A percentile compares a stretch with the other conserved stretches of the same genome.
Evolutionary conservation across 2,329 filamentous ascomycete genomes (phyloP).

Genomic region (Beauveria varroae): DNA sequence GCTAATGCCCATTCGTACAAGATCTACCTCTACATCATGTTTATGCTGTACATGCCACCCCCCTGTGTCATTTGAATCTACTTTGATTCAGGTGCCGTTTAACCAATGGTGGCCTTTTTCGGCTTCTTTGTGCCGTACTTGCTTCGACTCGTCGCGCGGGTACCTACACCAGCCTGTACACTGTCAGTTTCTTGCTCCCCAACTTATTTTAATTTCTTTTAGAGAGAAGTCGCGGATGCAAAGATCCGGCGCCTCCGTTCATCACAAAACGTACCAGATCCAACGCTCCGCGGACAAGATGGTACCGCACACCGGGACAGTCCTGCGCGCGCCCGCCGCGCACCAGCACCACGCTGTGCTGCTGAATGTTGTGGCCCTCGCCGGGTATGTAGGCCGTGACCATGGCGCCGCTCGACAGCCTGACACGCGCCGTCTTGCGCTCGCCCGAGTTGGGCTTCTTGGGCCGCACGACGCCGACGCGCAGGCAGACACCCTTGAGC

Average conservation of each 20-base stretch:
- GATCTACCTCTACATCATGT: neutral
- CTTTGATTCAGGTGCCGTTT: neutral
- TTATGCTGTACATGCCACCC: neutral
- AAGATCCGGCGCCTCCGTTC: neutral
- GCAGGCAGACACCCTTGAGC: conserved; percentile 92
- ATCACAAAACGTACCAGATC: conserved; percentile 65
- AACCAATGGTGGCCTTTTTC: conserved; percentile 63
- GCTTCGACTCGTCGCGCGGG: conserved; percentile 74
- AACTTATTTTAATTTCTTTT: neutral
- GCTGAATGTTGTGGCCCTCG: conserved; percentile 97
- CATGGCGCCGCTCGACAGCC: conserved; percentile 77
- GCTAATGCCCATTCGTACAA: conserved; percentile 9
- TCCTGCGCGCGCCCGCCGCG: conserved; percentile 88
- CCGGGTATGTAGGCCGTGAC: conserved; percentile 93
- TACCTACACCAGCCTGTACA: conserved; percentile 77
- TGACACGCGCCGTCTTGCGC: conserved; percentile 87
- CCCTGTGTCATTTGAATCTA: too few relatives aligned
- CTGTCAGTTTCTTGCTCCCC: conserved; percentile 13
- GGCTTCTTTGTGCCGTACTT: conserved; percentile 99
- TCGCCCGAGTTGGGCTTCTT: conserved; percentile 99
- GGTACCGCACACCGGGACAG: conserved; percentile 97
- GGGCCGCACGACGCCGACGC: conserved; percentile 86
- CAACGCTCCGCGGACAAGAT: conserved; percentile 81
- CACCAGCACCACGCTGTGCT: conserved; percentile 97
- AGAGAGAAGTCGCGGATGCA: neutral